Evolutionary conservation across 192 early-diverging fungal species (phyloP), one percentile per base, ranked within the genome.

Genomic region (Coemansia sp.): DNA sequence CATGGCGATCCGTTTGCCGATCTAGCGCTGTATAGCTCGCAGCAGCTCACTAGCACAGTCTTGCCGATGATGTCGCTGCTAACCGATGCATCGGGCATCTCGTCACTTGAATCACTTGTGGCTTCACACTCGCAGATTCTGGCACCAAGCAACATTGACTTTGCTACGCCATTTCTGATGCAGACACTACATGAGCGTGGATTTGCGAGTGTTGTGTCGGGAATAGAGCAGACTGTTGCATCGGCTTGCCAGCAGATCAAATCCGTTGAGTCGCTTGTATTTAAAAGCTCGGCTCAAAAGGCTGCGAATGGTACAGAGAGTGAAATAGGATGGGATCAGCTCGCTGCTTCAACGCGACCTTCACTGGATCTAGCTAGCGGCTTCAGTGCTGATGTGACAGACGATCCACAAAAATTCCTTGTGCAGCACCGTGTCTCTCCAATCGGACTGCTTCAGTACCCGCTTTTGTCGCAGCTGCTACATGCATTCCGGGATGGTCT

Each of bases 371-470:
- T 70, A 12, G 48, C 22, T n/a, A 33, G 17, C 23, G 51, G 15
- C 9, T 57, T 40, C 10, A 45, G 53, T 12, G 15, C 22, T 1
- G 44, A 43, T 13, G 13, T 30, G 18, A 46, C 39, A 4, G 30
- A 49, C 1, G 30, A 39, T 4, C 64, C 73, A 18, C 40, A 53
- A 17, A 33, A 23, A 44, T 70, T 77, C 38, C 54, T 77, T 23
- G 57, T 34, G 18, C 68, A 57, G 46, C 66, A 47, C 22, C 73
- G 73, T 6, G 56, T 77, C 8, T 70, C 73, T 19, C 73, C 73
- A 14, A 64, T 77, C 18, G 73, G 67, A 12, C 64, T 77, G 38
- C 45, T 77, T 47, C 73, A 77, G 60, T 77, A 70, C 50, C 73
- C 73, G 18, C 41, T 77, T 38, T 43, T 69, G 61, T 59, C 73